These are phyloP conservation scores for Colletotrichum tamarilloi DNA, from an alignment of 2,329 filamentous ascomycete genomes.

Conservation along the genomic window DNA sequence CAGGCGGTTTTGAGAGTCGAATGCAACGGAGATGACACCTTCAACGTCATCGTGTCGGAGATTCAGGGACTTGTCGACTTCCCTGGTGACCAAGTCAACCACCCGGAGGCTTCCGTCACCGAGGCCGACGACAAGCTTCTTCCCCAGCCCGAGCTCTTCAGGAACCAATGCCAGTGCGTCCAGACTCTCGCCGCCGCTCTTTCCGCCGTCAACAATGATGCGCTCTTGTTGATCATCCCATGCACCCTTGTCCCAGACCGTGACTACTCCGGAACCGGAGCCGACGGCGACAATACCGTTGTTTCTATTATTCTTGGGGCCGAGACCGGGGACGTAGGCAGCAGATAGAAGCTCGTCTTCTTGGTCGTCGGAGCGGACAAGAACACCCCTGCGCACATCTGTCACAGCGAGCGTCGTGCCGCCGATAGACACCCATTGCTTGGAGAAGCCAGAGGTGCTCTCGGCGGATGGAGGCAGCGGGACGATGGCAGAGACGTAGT, in stretches of 20 bases:
- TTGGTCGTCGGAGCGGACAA: constrained; percentile 92
- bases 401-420: constrained; percentile 92
- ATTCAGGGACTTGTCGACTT: constrained; percentile 73
- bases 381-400: constrained; percentile 85
- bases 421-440: constrained; percentile 95
- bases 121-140: constrained; percentile 82
- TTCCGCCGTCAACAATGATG: constrained; percentile 77
- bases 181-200: constrained; percentile 77
- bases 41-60: constrained; percentile 85
- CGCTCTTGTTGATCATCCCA: constrained; percentile 97
- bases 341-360: constrained; percentile 92
- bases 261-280: constrained; percentile 81
- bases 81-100: constrained; percentile 78
- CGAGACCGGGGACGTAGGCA: constrained; percentile 80
- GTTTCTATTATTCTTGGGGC: constrained; percentile 71
- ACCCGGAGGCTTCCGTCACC: constrained; percentile 84
- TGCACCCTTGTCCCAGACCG: constrained; percentile 91
- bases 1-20: constrained; percentile 87
- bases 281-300: constrained; percentile 84
- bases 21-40: constrained; percentile 82
- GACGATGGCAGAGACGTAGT: constrained; percentile 91
- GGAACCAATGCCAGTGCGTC: constrained; percentile 82
- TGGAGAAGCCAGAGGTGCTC: constrained; percentile 88
- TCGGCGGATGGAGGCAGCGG: constrained; percentile 82
- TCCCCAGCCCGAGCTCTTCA: constrained; percentile 74